Conservation (phyloP, 1,284 basidiomycete species). For the Sporisorium iseilematis-ciliati region DNA sequence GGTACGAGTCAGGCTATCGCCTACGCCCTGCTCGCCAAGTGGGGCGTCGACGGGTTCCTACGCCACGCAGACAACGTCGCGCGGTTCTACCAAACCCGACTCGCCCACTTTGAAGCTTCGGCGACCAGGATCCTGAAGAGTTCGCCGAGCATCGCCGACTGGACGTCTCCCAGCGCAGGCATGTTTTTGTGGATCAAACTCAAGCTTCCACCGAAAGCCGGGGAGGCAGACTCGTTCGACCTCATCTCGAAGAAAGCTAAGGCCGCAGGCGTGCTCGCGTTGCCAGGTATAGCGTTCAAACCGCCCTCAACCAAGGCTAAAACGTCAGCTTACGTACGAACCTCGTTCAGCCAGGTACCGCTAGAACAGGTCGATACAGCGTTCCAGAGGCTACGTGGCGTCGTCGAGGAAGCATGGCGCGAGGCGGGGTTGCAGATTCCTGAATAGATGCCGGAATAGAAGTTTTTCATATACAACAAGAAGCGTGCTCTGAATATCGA, state of each 20-base stretch:
- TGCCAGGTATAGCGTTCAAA: slow-evolving; percentile 77
- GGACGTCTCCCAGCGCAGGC: slow-evolving; percentile 86
- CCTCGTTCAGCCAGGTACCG: slow-evolving; percentile 62
- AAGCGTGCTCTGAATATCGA: too few relatives aligned
- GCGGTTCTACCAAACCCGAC: slow-evolving; percentile 77
- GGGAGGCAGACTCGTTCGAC: slow-evolving; percentile 77
- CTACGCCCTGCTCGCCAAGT: slow-evolving; percentile 78
- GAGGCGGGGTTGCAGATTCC: slow-evolving; percentile 50
- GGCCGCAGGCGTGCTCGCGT: slow-evolving; percentile 85
- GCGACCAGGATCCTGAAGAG: slow-evolving; percentile 22
- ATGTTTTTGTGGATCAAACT: slow-evolving; percentile 70
- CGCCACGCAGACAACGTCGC: slow-evolving; percentile 79
- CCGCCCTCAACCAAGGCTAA: slow-evolving; percentile 14
- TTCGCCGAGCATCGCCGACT: slow-evolving; percentile 70
- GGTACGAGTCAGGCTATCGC: slow-evolving; percentile 83
- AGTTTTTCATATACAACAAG: slow-evolving; percentile 4
- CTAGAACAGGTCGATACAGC: slow-evolving; percentile 60
- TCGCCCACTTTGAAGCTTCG: slow-evolving; percentile 35
- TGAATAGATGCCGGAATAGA: not conserved
- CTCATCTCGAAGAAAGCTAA: slow-evolving; percentile 83
- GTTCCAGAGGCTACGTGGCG: slow-evolving; percentile 51
- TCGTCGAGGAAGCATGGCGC: slow-evolving; percentile 60
- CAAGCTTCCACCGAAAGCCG: slow-evolving; percentile 48
- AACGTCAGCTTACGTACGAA: slow-evolving; percentile 59
- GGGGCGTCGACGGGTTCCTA: slow-evolving; percentile 79